Evolutionary conservation across 2,329 filamentous ascomycete genomes (phyloP), one percentile per base, ranked within the genome.

Genomic region (Orbilia quercus): DNA sequence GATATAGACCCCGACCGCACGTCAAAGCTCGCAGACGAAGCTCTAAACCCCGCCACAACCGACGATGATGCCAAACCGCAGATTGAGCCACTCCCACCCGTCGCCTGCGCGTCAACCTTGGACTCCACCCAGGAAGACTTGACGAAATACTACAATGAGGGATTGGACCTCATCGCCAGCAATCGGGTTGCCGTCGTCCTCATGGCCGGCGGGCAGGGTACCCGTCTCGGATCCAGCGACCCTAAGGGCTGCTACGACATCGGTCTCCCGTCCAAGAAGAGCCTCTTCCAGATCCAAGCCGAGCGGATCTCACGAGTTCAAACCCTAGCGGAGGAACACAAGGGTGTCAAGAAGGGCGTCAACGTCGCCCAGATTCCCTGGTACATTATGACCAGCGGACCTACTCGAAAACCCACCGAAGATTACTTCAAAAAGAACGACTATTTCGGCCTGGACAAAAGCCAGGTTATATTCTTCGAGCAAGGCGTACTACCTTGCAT

Each of bases 321-420:
- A 83, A 88, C 78, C 84, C 98, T 88, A 77, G 88, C 90, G 81
- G 88, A 89, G 80, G 84, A 87, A 60, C 86, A 86, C 67, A 85
- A 85, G 76, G 80, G 79, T 51, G 84, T 82, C 73, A 84, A 83
- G 53, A 81, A 82, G 75, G 84, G 84, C 62, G 57, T 63, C 31
- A 69, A 73, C 12, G 54, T 66, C 20, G 87, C 88, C 45, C 84
- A 90, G 31, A 89, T 98, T 44, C 95, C 95, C 11, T 99, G 95
- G 95, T 99, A 99, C 83, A 92, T 99, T 82, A 99, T 99, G 95
- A 99, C 95, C 78, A 96, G 92, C 79, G 95, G 95, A 2, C 95
- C 95, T 48, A 99, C 95, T 6, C 88, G 93, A 77, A 88, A 88
- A 74, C 91, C 93, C 42, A 99, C 95, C n/a, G 91, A 96, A 84